Conservation (phyloP, 2,329 filamentous ascomycete species). For the Ascochyta rabiei region DNA sequence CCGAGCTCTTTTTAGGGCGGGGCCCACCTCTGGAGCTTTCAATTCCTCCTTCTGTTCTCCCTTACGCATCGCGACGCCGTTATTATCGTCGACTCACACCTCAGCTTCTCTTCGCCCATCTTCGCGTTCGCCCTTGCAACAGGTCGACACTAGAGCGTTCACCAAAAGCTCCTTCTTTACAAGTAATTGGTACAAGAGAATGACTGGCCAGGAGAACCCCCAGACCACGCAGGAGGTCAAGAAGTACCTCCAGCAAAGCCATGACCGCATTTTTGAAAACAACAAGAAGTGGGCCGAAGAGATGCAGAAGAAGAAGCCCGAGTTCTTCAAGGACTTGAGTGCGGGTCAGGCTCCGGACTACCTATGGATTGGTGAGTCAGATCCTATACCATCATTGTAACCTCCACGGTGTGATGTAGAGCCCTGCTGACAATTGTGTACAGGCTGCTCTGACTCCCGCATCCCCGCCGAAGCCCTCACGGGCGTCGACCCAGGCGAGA, state of each 20-base stretch:
- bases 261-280: conserved; percentile 72
- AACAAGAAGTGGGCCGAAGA: conserved; percentile 70
- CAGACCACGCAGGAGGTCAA: conserved; percentile 32
- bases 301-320: conserved; percentile 64
- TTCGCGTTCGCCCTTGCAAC: not conserved
- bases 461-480: conserved; percentile 51
- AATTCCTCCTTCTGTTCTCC: not conserved
- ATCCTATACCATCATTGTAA: not conserved
- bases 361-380: conserved; percentile 55
- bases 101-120: conserved; percentile 6
- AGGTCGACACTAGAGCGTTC: conserved; percentile 9
- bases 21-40: conserved; percentile 7
- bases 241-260: conserved; percentile 65
- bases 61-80: not conserved
- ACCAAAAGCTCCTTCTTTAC: conserved; percentile 18
- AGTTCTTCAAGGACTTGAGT: conserved; percentile 68
- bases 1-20: conserved; percentile 21
- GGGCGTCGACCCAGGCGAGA: conserved; percentile 44
- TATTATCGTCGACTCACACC: conserved; percentile 3
- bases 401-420: not conserved
- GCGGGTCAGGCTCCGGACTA: conserved; percentile 73
- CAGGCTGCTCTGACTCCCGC: conserved; percentile 49
- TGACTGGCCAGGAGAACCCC: conserved; percentile 28
- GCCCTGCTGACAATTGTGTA: conserved; percentile 4
- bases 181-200: conserved; percentile 21